Conservation (phyloP, 192 early-diverging fungal genomes). For the Neocallimastix lanati region DNA sequence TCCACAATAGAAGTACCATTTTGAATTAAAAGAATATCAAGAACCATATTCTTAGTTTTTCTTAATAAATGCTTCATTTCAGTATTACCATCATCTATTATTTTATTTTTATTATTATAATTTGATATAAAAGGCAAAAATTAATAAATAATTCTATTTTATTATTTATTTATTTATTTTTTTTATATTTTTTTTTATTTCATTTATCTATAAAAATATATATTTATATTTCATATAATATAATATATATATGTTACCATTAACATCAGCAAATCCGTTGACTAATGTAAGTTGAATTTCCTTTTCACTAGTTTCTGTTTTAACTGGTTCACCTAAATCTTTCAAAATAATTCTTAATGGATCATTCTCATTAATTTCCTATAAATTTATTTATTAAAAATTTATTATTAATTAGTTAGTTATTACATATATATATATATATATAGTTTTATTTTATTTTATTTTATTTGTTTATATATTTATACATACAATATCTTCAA, state of each 20-base stretch:
- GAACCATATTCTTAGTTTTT: not conserved
- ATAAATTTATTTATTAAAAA: no score
- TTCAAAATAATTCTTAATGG: conserved; percentile 19
- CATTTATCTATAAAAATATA: no score
- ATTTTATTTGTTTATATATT: no score
- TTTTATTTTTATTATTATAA: not conserved
- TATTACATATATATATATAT: no score
- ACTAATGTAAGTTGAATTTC: not conserved
- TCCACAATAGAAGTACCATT: not conserved
- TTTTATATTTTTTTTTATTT: no score
- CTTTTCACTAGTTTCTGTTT: not conserved
- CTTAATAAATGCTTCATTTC: not conserved
- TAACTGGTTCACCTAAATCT: conserved; percentile 18
- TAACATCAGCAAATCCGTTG: not conserved
- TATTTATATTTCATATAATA: no score
- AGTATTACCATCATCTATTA: not conserved
- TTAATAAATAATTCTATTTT: no score
- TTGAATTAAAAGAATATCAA: not conserved
- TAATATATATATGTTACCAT: not conserved
- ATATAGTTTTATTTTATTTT: no score
- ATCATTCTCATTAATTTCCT: conserved; percentile 11
- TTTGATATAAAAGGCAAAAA: no score
- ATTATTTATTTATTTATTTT: no score
- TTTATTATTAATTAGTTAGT: no score
- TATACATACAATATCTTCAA: conserved; percentile 41